Conservation (phyloP, 441 rosid genomes). For the Rhodomyrtus psidioides region DNA sequence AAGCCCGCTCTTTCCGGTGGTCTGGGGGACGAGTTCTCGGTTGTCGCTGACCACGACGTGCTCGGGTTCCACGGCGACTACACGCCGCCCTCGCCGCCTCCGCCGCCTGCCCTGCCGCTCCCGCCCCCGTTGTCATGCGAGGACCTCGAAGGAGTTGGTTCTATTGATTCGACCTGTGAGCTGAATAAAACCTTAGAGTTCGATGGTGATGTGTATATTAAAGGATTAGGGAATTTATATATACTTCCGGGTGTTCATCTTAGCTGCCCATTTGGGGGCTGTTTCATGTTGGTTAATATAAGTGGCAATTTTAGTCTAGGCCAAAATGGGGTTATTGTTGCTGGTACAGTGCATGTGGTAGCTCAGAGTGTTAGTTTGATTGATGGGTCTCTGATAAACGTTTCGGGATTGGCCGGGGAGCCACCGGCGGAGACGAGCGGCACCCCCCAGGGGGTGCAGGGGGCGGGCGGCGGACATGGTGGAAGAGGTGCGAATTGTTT, state of each 20-base stretch:
- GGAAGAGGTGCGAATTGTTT: slow-evolving; percentile 74
- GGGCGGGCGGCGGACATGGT: slow-evolving; percentile 70
- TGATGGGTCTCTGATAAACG: slow-evolving; percentile 40
- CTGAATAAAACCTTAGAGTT: slow-evolving; percentile 36
- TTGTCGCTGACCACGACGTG: slow-evolving; percentile 9
- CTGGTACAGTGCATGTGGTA: slow-evolving; percentile 37
- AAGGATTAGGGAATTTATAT: slow-evolving; percentile 45
- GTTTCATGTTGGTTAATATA: slow-evolving; percentile 40
- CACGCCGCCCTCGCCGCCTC: slow-evolving; percentile 45
- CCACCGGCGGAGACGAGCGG: slow-evolving; percentile 76
- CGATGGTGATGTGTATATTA: slow-evolving; percentile 35
- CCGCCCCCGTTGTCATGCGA: slow-evolving; percentile 44
- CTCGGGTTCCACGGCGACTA: slow-evolving; percentile 32
- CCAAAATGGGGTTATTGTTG: slow-evolving; percentile 17
- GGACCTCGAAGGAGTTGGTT: slow-evolving; percentile 50
- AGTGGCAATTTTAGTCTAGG: slow-evolving; percentile 40
- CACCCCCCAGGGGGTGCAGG: slow-evolving; percentile 49
- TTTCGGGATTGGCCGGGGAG: slow-evolving; percentile 52
- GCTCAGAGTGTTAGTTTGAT: slow-evolving; percentile 35
- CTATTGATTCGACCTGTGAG: slow-evolving; percentile 48
- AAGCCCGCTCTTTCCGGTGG: slow-evolving; percentile 3
- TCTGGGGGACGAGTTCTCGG: slow-evolving; percentile 18
- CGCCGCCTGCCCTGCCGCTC: slow-evolving; percentile 34
- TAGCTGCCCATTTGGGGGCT: slow-evolving; percentile 35
- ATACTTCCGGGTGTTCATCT: slow-evolving; percentile 36